Conservation (phyloP, 1,139 yeast genomes). For the Sugiyamaella japonica region DNA sequence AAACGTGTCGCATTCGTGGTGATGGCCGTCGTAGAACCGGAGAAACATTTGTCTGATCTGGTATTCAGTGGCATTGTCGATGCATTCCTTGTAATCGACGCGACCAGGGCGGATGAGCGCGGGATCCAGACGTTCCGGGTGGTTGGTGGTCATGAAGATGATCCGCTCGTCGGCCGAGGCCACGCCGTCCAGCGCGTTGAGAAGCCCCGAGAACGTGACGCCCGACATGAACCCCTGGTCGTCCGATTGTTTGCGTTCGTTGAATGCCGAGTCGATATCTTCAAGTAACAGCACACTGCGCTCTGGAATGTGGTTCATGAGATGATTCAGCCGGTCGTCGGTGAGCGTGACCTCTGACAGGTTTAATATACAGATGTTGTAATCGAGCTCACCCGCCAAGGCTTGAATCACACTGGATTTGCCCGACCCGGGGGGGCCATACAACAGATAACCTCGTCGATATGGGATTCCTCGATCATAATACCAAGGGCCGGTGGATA, state of each 20-base stretch:
- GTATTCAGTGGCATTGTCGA: constrained; percentile 79
- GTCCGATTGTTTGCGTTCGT: constrained; percentile 69
- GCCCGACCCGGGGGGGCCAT: constrained; percentile 99
- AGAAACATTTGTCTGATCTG: constrained; percentile 84
- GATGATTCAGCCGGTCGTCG: constrained; percentile 88
- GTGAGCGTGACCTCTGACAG: constrained; percentile 88
- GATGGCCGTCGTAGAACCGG: constrained; percentile 76
- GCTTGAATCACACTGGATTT: constrained; percentile 96
- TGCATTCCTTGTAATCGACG: constrained; percentile 77
- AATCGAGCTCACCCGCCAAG: constrained; percentile 92
- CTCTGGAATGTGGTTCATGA: constrained; percentile 95
- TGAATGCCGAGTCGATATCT: constrained; percentile 96
- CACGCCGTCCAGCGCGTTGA: constrained; percentile 97
- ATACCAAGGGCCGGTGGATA: constrained; percentile 84
- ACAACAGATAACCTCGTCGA: constrained; percentile 87
- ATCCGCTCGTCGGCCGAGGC: constrained; percentile 96
- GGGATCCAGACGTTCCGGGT: constrained; percentile 85
- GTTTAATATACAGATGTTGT: constrained; percentile 89
- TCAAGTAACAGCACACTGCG: constrained; percentile 81
- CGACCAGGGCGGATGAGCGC: constrained; percentile 86
- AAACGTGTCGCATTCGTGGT: constrained; percentile 61
- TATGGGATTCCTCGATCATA: constrained; percentile 95
- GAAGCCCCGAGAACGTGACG: constrained; percentile 90
- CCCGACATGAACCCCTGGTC: constrained; percentile 75
- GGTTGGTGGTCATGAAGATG: constrained; percentile 98